Evolutionary conservation across 2,329 filamentous ascomycete genomes (phyloP), one percentile per base, ranked within the genome.

Genomic region (Elsinoe batatas): DNA sequence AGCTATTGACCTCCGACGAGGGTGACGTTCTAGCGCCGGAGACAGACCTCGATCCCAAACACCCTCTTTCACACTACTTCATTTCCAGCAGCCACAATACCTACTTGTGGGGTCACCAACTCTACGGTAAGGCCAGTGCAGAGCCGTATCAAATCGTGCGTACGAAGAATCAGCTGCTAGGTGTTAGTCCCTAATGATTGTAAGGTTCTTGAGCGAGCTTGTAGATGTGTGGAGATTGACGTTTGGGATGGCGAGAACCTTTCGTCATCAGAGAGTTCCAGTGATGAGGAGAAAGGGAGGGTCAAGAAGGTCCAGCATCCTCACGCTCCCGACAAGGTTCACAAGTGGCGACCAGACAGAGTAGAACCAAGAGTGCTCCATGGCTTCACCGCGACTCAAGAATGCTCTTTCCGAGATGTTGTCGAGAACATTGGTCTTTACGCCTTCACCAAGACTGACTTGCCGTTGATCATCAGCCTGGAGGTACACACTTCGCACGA

Each of bases 51-150:
- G 66, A 69, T 53, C 58, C 59, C 2, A 61, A 58, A 15, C 65
- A 69, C 55, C 87, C 88, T 3, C 77, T 95, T 57, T 88, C 85
- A 46, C 89, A 94, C 67, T 96, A 96, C 73, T 96, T 89, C 69
- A 91, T 96, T 68, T 95, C 85, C 59, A 94, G 88, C 62, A 95
- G 89, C 66, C 91, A 96, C 74, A 96, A 96, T 68, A 96, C 91
- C 0, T 96, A 95, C 68, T 75, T 95, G 40, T 84, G 84, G 1
- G 91, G 91, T 1, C 90, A 95, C 64, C 91, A 96, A 70, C 76
- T 93, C 38, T 84, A 82, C 58, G 89, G 88, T 46, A 81, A 82
- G 58, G 85, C 87, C 58, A 89, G 85, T 26, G 82, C 85, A 0
- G 83, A 90, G 56, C 82, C 85, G 11, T 96, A 96, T 71, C 85